A percentile compares a stretch with the other conserved stretches of the same genome.
Conservation (phyloP, 306 rosid genomes). For the Pyrus communis region DNA sequence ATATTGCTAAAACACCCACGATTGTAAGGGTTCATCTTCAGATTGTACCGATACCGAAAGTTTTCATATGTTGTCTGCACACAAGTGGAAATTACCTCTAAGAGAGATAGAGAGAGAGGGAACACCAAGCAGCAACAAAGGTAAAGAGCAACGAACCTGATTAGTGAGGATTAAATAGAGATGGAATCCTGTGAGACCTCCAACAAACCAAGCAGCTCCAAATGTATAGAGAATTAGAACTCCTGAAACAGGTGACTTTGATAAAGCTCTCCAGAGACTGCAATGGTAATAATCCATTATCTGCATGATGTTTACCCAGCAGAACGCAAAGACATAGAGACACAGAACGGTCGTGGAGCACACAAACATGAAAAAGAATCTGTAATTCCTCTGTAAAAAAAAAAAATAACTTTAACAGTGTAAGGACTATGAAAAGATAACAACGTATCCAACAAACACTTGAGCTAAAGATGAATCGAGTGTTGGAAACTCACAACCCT, state of each 20-base stretch:
- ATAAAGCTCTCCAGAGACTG: constrained; percentile 29
- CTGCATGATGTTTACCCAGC: constrained; percentile 32
- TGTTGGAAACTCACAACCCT: neutral
- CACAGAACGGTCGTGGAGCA: constrained; percentile 35
- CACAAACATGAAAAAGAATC: constrained; percentile 46
- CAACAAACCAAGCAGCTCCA: constrained; percentile 36
- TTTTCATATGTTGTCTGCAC: constrained; percentile 42
- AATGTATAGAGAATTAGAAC: constrained; percentile 29
- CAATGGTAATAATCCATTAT: constrained; percentile 21
- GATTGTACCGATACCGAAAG: constrained; percentile 25
- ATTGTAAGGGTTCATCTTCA: constrained; percentile 28
- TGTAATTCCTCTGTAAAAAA: constrained; percentile 37
- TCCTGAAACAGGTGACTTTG: constrained; percentile 33
- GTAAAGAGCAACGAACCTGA: constrained; percentile 26
- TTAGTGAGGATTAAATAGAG: constrained; percentile 30
- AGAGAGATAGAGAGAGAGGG: neutral
- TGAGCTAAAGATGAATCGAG: neutral
- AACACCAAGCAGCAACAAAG: neutral
- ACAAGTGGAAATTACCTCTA: neutral
- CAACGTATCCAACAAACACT: neutral
- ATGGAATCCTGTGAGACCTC: constrained; percentile 38
- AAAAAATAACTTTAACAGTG: neutral
- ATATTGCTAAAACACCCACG: constrained; percentile 28
- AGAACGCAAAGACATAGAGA: constrained; percentile 38
- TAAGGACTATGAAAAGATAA: constrained; percentile 6